Evolutionary conservation across 257 asterid genomes (phyloP), one percentile per base, ranked within the genome.

Genomic region (Agastache rugosa): DNA sequence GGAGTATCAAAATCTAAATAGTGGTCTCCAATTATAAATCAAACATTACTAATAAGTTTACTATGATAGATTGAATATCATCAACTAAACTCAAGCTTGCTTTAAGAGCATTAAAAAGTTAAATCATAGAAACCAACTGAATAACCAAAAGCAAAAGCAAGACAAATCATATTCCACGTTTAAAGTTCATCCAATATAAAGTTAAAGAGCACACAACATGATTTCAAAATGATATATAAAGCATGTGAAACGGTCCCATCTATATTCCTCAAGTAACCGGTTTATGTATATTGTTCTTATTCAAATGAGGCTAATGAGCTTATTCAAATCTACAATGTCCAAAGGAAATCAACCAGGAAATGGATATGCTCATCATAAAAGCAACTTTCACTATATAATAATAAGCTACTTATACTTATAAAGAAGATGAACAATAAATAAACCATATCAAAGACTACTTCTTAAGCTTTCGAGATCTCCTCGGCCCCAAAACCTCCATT

Each of bases 401-500:
- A 82, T 74, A 67, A 70, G 73, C 72, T 47, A 72, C 71, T 37
- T 22, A 25, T 55, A 72, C 71, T 37, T 22, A 12, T 25, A 63
- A 53, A 47, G 50, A 23, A 66, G 71, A 75, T 63, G 12, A 51
- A 34, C 17, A 47, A 48, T 22, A 62, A 20, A 41, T 42, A 67
- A 69, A 79, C 66, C 37, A 11, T 44, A 68, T 37, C 22, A 14
- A 44, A 79, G 22, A 55, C 87, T 86, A 90, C 71, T 90, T 92
- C 81, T 90, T 94, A 78, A 87, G 85, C 93, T 88, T 94, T 54
- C 95, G 80, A 45, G 83, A n/a, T 79, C 88, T 94, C 73, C 71
- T 82, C 5, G 92, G 86, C 55, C 98, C 99, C 11, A 89, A 95
- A 31, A 95, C 96, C 80, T 95, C 99, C 97, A 95, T 80, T 74